phyloP scores from a whole-genome alignment of 2,329 filamentous ascomycete species.

The Allantophomopsis cytisporea region DNA sequence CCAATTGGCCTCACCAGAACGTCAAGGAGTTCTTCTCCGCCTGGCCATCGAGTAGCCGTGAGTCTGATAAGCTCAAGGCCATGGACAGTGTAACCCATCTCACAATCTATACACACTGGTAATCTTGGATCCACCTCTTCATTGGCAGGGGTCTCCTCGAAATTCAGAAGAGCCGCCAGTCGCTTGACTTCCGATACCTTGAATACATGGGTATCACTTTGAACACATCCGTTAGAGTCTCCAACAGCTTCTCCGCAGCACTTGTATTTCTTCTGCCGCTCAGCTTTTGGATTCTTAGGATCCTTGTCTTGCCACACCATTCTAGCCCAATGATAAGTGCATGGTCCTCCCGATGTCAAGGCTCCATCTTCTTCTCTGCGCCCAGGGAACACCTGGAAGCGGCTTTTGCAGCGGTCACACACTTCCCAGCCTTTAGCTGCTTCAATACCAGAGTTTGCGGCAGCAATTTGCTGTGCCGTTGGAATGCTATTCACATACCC shows the following conservation, averaged over 20 bases:
- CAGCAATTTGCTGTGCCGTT: conserved; percentile 48
- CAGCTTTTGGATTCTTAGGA: conserved; percentile 36
- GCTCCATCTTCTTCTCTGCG: conserved; percentile 64
- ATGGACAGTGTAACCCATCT: conserved; percentile 89
- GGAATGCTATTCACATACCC: conserved; percentile 68
- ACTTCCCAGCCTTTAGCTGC: conserved; percentile 67
- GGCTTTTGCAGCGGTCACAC: conserved; percentile 73
- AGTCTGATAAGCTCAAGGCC: conserved; percentile 84
- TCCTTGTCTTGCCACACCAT: conserved; percentile 39
- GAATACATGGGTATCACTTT: conserved; percentile 67
- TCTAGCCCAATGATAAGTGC: conserved; percentile 71
- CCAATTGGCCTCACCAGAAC: conserved; percentile 75
- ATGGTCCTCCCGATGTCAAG: conserved; percentile 63
- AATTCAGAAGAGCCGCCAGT: conserved; percentile 68
- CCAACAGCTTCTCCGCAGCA: conserved; percentile 73
- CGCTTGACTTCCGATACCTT: conserved; percentile 66
- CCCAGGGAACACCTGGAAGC: conserved; percentile 88
- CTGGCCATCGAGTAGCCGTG: conserved; percentile 80
- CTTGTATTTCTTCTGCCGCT: conserved; percentile 48
- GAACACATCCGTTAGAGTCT: conserved; percentile 61
- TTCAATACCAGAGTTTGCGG: conserved; percentile 50
- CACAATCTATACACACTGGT: conserved; percentile 83
- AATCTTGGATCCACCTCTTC: conserved; percentile 31
- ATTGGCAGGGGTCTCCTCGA: conserved; percentile 63
- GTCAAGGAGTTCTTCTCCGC: conserved; percentile 62